phyloP scores from a whole-genome alignment of 768 basidiomycete genomes.

The Podaxis pistillaris region DNA sequence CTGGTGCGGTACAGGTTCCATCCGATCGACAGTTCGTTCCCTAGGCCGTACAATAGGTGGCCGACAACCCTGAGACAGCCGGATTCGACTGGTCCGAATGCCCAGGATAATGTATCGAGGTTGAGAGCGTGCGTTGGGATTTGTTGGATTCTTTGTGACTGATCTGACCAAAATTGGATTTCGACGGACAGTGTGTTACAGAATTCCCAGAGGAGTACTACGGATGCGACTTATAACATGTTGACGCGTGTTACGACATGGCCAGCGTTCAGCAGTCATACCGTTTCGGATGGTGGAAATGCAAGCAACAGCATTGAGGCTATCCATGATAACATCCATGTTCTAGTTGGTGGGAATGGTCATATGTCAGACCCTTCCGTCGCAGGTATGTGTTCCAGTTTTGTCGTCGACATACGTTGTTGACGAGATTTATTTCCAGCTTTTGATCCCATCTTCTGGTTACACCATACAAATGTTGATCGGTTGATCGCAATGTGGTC shows the following conservation, averaged over 20 bases:
- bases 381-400: conserved; percentile 27
- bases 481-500: conserved; percentile 45
- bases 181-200: conserved; percentile 18
- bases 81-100: conserved; percentile 20
- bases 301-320: conserved; percentile 40
- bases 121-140: conserved; percentile 24
- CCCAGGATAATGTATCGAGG: conserved; percentile 29
- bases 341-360: conserved; percentile 32
- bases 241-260: conserved; percentile 32
- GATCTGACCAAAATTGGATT: neutral
- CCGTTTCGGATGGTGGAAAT: conserved; percentile 28
- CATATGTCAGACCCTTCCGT: conserved; percentile 33
- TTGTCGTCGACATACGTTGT: neutral
- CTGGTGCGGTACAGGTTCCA: conserved; percentile 33
- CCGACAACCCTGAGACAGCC: conserved; percentile 35
- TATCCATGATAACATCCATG: conserved; percentile 43
- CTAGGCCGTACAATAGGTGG: conserved; percentile 28
- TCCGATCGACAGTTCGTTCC: conserved; percentile 28
- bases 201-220: conserved; percentile 22
- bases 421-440: conserved; percentile 20
- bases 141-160: neutral
- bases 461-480: conserved; percentile 48
- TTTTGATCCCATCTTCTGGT: conserved; percentile 47
- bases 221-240: conserved; percentile 28
- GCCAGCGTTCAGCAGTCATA: conserved; percentile 42